Conservation (phyloP, 495 filamentous ascomycete species). For the Trichoderma parareesei region DNA sequence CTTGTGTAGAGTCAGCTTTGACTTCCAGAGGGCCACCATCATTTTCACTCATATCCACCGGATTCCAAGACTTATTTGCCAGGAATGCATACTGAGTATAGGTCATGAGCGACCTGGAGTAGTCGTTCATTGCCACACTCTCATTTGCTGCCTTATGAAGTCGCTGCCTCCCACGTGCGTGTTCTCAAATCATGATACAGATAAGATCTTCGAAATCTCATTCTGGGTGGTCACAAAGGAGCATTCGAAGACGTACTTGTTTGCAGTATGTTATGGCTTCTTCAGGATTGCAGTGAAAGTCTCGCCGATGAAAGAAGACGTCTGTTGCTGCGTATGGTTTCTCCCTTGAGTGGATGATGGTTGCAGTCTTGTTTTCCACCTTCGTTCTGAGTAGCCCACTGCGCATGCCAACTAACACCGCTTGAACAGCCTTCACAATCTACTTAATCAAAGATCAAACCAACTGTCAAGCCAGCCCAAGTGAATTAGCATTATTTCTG, state of each 20-base stretch:
- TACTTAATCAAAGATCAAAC: slow-evolving; percentile 46
- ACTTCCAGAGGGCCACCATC: background rate
- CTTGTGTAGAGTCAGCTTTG: background rate
- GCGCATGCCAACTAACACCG: background rate
- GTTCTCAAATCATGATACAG: slow-evolving; percentile 27
- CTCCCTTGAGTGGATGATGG: slow-evolving; percentile 47
- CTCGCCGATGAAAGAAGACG: slow-evolving; percentile 36
- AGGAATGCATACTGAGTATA: background rate
- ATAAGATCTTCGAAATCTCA: slow-evolving; percentile 40
- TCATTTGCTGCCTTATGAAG: background rate
- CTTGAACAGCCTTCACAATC: slow-evolving; percentile 15
- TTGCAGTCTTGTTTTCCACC: slow-evolving; percentile 33
- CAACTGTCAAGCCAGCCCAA: slow-evolving; percentile 44
- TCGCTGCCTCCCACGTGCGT: slow-evolving; percentile 13
- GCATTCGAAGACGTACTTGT: slow-evolving; percentile 41
- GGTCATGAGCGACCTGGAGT: background rate
- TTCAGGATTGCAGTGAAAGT: slow-evolving; percentile 41
- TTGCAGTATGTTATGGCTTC: slow-evolving; percentile 46
- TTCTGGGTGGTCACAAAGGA: slow-evolving; percentile 47
- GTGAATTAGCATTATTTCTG: slow-evolving; percentile 32
- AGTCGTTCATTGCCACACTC: background rate
- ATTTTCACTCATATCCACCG: background rate
- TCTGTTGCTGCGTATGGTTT: slow-evolving; percentile 40
- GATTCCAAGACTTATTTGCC: background rate
- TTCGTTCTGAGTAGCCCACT: slow-evolving; percentile 36